A percentile compares a stretch with the other conserved stretches of the same genome.
Conservation (phyloP, 306 rosid genomes). For the Castanea mollissima region DNA sequence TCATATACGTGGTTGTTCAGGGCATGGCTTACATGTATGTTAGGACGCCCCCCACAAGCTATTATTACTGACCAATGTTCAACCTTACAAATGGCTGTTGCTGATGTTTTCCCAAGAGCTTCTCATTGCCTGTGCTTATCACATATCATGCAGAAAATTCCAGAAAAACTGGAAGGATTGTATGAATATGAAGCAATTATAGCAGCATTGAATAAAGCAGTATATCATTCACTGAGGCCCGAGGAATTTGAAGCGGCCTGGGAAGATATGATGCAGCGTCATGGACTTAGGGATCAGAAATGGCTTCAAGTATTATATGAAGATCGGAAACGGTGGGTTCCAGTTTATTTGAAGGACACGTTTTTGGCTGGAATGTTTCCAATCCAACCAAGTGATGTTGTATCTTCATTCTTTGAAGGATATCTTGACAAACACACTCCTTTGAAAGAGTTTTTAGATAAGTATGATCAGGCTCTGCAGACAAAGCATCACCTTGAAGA, state of each 20-base stretch:
- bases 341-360: slow-evolving; percentile 51
- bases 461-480: slow-evolving; percentile 51
- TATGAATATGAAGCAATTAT: slow-evolving; percentile 44
- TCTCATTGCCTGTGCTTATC: slow-evolving; percentile 55
- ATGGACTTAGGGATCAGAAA: slow-evolving; percentile 44
- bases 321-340: slow-evolving; percentile 66
- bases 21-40: slow-evolving; percentile 67
- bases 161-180: slow-evolving; percentile 49
- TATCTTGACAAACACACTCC: slow-evolving; percentile 43
- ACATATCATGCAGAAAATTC: slow-evolving; percentile 46
- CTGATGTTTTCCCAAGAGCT: slow-evolving; percentile 77
- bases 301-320: slow-evolving; percentile 69
- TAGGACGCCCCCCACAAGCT: slow-evolving; percentile 74
- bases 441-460: slow-evolving; percentile 48
- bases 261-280: slow-evolving; percentile 61
- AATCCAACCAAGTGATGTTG: slow-evolving; percentile 39
- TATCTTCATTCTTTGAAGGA: slow-evolving; percentile 43
- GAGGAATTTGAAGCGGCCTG: slow-evolving; percentile 66
- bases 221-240: slow-evolving; percentile 50
- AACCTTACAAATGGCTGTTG: slow-evolving; percentile 45
- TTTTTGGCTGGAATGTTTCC: slow-evolving; percentile 63
- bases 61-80: slow-evolving; percentile 48
- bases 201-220: slow-evolving; percentile 41
- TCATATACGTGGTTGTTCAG: slow-evolving; percentile 71
- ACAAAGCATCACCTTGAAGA: slow-evolving; percentile 54